phyloP scores from a whole-genome alignment of 1,284 basidiomycete genomes.

The Moesziomyces antarcticus region DNA sequence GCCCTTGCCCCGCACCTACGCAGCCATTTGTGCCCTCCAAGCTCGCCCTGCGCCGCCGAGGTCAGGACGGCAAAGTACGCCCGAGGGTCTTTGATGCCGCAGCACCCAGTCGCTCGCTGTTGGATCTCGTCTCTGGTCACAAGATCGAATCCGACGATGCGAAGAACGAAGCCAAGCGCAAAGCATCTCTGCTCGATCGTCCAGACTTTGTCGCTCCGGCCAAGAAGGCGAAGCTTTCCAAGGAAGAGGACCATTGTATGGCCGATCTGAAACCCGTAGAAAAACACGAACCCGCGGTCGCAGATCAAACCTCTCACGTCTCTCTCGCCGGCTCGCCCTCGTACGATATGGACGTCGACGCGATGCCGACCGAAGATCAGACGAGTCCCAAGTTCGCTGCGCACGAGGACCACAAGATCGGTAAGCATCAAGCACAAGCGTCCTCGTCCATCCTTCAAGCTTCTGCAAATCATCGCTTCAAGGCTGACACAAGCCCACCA shows the following conservation, averaged over 20 bases:
- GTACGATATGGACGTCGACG: slow-evolving; percentile 25
- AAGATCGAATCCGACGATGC: not conserved
- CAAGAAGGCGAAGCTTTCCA: slow-evolving; percentile 8
- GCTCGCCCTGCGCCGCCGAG: slow-evolving; percentile 21
- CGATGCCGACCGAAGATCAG: not conserved
- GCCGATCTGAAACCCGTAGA: too few species aligned
- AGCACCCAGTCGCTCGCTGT: slow-evolving; percentile 24
- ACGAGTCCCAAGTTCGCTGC: not conserved
- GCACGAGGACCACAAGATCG: not conserved
- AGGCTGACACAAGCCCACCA: not conserved
- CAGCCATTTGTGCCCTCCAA: slow-evolving; percentile 37
- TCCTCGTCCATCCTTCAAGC: not conserved
- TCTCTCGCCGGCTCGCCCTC: not conserved
- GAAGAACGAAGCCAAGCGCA: slow-evolving; percentile 21
- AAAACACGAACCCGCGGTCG: not conserved
- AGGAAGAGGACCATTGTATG: not conserved
- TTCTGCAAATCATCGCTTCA: not conserved
- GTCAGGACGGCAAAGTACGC: not conserved
- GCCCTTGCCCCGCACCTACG: slow-evolving; percentile 15
- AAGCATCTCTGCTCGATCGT: slow-evolving; percentile 6
- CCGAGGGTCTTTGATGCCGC: slow-evolving; percentile 26
- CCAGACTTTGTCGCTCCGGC: not conserved
- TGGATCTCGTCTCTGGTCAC: slow-evolving; percentile 19
- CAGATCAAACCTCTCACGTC: too few species aligned
- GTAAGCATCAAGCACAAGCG: slow-evolving; percentile 23